A percentile compares a stretch with the other conserved stretches of the same genome.
These are phyloP conservation scores for Paecilomyces niveus DNA, from an alignment of 2,329 filamentous ascomycete species.

Conservation along the genomic window DNA sequence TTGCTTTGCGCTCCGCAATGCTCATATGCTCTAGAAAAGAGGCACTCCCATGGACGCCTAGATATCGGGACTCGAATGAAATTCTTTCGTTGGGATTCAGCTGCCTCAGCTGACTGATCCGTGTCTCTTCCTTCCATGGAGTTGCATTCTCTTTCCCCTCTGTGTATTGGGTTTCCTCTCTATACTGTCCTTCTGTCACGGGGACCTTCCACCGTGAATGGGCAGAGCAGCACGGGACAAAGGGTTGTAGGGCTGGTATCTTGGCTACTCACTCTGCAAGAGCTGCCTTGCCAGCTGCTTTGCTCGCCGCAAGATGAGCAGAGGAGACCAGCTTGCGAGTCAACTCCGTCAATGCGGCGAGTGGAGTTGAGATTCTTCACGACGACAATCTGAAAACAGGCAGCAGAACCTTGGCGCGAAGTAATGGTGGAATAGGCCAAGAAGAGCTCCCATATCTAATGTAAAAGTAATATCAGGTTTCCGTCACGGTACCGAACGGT, in stretches of 20 bases:
- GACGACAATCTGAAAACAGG: slow-evolving; percentile 81
- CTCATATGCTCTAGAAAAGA: too few species aligned
- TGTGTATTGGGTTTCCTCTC: too few species aligned
- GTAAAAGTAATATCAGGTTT: slow-evolving; percentile 5
- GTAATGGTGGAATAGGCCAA: slow-evolving; percentile 77
- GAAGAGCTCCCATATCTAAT: slow-evolving; percentile 87
- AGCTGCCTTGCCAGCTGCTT: neutral
- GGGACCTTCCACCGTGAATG: too few species aligned
- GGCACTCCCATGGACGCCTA: too few species aligned
- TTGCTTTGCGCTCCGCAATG: too few species aligned
- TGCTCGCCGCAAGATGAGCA: slow-evolving; percentile 51
- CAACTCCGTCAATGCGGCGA: slow-evolving; percentile 70
- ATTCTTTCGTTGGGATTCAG: too few species aligned
- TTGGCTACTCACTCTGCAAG: neutral
- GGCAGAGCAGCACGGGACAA: too few species aligned
- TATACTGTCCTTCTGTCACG: too few species aligned
- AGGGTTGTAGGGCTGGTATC: neutral
- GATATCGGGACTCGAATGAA: too few species aligned
- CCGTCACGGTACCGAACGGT: neutral
- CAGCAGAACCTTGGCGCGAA: slow-evolving; percentile 75
- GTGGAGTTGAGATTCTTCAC: slow-evolving; percentile 88
- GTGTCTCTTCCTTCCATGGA: too few species aligned
- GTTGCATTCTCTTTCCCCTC: too few species aligned
- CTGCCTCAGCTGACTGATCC: too few species aligned
- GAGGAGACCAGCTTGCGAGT: slow-evolving; percentile 60